Evolutionary conservation across 2,329 filamentous ascomycete species (phyloP), one percentile per base, ranked within the genome.

Genomic region (Penicillium sclerotigenum): DNA sequence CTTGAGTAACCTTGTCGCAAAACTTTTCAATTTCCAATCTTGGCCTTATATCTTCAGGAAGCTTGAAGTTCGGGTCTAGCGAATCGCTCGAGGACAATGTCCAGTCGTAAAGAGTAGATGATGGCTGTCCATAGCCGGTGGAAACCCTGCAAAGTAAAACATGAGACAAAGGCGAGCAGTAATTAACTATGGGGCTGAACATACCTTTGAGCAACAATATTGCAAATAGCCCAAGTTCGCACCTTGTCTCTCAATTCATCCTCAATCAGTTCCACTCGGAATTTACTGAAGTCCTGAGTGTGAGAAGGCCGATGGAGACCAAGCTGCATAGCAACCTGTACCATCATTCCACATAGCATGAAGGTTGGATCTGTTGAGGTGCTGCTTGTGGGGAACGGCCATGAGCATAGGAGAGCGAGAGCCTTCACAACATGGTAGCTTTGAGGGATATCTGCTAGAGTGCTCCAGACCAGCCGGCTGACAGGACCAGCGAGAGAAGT

Each of bases 51-150:
- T 81, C 79, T 3, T 72, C 68, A n/a, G 82, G 80, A 50, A 85
- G 68, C 34, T 74, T 75, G 60, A 80, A 80, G 59, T 74, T 78
- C 2, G 72, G 67, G 52, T 79, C 77, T 31, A 69, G 65, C 14
- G 73, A 70, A 37, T 79, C 76, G 43, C 71, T 75, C 5, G 73
- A 73, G 16, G 73, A 76, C 36, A 82, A 75, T 4, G 80, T 87
- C 75, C 78, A 86, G 66, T 82, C 85, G 70, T 81, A 87, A 50
- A 80, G 75, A 34, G 81, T 87, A 59, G 82, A 81, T 16, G 86
- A 82, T 18, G 86, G 86, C 66, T 87, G 84, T 11, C 86, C 86
- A 66, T 87, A 84, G n/a, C 84, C 83, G n/a, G 84, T 87, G 16
- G 83, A 83, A 56, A 87, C 83, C 49, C 82, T 84, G 55, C n/a